Percentiles rank a stretch among this genome's conserved stretches.
Evolutionary conservation across 1,284 basidiomycete species (phyloP).

Genomic region (Ganoderma meredithae): DNA sequence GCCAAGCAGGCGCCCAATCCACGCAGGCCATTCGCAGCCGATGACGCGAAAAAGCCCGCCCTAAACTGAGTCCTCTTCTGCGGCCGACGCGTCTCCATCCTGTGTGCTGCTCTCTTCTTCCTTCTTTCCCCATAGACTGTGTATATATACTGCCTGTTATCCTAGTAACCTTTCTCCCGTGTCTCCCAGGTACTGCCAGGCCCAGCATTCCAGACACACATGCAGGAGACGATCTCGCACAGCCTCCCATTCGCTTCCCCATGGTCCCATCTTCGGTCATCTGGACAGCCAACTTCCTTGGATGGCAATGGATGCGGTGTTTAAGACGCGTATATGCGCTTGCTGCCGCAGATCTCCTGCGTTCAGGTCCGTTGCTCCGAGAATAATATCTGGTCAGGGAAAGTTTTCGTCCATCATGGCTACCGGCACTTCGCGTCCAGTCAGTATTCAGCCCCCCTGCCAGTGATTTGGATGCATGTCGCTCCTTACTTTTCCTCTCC

Average conservation of each 20-base stretch:
- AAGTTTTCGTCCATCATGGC: background rate
- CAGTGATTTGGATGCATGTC: background rate
- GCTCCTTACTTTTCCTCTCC: no score
- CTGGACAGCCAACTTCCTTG: slow-evolving; percentile 4
- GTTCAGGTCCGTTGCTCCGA: background rate
- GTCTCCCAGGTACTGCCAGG: background rate
- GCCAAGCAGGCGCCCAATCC: slow-evolving; percentile 19
- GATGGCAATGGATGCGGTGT: slow-evolving; percentile 8
- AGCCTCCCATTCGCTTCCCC: slow-evolving; percentile 17
- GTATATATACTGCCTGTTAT: slow-evolving; percentile 4
- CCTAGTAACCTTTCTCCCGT: background rate
- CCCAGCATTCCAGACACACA: slow-evolving; percentile 4
- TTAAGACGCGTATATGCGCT: slow-evolving; percentile 8
- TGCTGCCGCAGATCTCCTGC: background rate
- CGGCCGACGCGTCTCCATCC: slow-evolving; percentile 10
- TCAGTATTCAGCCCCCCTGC: background rate
- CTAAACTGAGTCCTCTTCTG: slow-evolving; percentile 28
- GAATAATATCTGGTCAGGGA: background rate
- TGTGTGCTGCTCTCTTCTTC: background rate
- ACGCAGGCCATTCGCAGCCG: background rate
- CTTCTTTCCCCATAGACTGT: background rate
- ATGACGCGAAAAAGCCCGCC: slow-evolving; percentile 38
- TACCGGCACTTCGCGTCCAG: background rate
- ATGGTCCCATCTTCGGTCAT: background rate
- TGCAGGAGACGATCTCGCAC: background rate